Percentiles rank a stretch among this genome's conserved stretches.
Evolutionary conservation across 2,329 filamentous ascomycete species (phyloP).

Genomic region (Xylaria arbuscula): DNA sequence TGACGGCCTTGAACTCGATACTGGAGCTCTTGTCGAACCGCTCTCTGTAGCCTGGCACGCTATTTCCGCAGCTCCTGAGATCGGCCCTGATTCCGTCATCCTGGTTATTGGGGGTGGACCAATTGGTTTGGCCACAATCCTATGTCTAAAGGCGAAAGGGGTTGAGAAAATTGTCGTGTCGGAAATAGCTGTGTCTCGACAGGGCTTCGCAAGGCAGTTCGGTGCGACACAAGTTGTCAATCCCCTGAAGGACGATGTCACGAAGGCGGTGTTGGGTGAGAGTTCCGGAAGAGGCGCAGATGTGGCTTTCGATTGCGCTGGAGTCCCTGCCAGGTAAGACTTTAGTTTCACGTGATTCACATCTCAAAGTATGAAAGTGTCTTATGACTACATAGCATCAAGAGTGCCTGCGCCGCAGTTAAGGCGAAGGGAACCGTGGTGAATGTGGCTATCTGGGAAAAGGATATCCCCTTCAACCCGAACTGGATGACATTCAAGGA

Average conservation of each 20-base stretch:
- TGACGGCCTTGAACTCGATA: constrained; percentile 18
- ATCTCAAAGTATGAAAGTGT: not conserved
- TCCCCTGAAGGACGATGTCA: constrained; percentile 13
- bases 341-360: not conserved
- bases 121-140: constrained; percentile 21
- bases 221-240: constrained; percentile 26
- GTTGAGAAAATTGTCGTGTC: constrained; percentile 19
- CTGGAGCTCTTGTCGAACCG: constrained; percentile 26
- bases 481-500: constrained; percentile 27
- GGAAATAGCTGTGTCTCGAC: constrained; percentile 21
- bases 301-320: constrained; percentile 24
- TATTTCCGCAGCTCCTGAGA: constrained; percentile 18
- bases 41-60: constrained; percentile 27
- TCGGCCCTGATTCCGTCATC: constrained; percentile 3
- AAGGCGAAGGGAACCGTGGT: constrained; percentile 25
- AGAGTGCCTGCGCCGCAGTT: constrained; percentile 14
- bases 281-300: constrained; percentile 25
- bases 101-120: constrained; percentile 20
- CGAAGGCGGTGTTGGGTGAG: not conserved
- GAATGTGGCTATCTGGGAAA: constrained; percentile 28
- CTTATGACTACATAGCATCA: constrained; percentile 20
- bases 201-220: constrained; percentile 22
- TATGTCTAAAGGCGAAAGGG: constrained; percentile 24
- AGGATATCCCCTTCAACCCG: constrained; percentile 23
- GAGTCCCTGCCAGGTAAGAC: constrained; percentile 22